A percentile compares a stretch with the other conserved stretches of the same genome.
Evolutionary conservation across 805 yeast genomes (phyloP).

Genomic region (Ogataea nitratoaversa): DNA sequence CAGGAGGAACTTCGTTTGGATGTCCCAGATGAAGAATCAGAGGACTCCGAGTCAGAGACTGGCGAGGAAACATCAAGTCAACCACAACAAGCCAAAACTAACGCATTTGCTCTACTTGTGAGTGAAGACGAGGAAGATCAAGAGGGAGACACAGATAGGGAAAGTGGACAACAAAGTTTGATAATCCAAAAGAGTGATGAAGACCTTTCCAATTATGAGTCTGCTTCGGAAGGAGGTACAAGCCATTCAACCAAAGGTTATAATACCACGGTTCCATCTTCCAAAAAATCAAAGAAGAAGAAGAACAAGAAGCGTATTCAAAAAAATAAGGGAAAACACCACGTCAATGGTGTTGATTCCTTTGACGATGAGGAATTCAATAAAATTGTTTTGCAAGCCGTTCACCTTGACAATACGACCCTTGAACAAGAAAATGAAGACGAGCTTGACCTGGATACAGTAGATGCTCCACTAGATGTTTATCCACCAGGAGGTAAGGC

Average conservation of each 20-base stretch:
- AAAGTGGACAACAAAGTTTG: no score
- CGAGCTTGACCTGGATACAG: slow-evolving; percentile 27
- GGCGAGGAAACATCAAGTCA: slow-evolving; percentile 3
- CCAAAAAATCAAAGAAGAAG: slow-evolving; percentile 12
- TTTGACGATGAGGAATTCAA: slow-evolving; percentile 60
- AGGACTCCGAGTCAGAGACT: slow-evolving; percentile 2
- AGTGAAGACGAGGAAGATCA: slow-evolving; percentile 28
- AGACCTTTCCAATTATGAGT: slow-evolving; percentile 1
- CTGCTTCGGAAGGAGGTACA: not conserved
- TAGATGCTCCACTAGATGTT: slow-evolving; percentile 20
- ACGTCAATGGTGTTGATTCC: slow-evolving; percentile 8
- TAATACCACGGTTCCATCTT: not conserved
- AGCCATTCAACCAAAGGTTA: not conserved
- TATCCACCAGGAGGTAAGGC: slow-evolving; percentile 27
- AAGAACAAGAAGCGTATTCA: slow-evolving; percentile 19
- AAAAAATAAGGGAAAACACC: slow-evolving; percentile 11
- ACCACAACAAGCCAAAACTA: slow-evolving; percentile 19
- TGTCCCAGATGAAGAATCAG: slow-evolving; percentile 11
- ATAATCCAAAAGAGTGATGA: no score
- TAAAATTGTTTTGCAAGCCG: slow-evolving; percentile 42
- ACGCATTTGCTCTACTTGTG: slow-evolving; percentile 44
- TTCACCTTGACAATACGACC: slow-evolving; percentile 20
- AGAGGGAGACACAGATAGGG: slow-evolving; percentile 6
- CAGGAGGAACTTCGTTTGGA: slow-evolving; percentile 18
- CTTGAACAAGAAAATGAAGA: slow-evolving; percentile 21